A percentile compares a stretch with the other conserved stretches of the same genome.
These are phyloP conservation scores for Bremia lactucae DNA, from an alignment of 352 stramenopile genomes.

Conservation along the genomic window DNA sequence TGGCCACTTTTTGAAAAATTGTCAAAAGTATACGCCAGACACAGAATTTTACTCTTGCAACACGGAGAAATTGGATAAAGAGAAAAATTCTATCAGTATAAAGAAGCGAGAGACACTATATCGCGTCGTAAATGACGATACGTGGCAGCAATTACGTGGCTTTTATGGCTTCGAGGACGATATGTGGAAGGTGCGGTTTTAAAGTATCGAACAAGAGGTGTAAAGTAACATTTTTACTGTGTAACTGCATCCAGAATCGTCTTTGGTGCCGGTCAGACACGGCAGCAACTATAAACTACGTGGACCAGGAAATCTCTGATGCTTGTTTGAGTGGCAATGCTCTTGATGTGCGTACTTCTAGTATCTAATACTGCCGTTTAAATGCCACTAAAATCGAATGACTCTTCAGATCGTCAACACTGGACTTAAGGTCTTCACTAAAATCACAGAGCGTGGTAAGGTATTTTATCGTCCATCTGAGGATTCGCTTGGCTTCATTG, in stretches of 20 bases:
- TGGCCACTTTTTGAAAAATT: constrained; percentile 76
- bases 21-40: constrained; percentile 43
- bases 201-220: neutral
- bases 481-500: constrained; percentile 77
- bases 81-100: constrained; percentile 15
- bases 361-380: neutral
- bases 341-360: constrained; percentile 32
- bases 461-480: constrained; percentile 81
- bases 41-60: constrained; percentile 23
- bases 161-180: constrained; percentile 61
- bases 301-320: constrained; percentile 53
- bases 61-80: constrained; percentile 26
- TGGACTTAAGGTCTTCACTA: constrained; percentile 85
- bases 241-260: constrained; percentile 12
- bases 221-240: neutral
- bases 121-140: constrained; percentile 43
- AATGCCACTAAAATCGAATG: too few species aligned
- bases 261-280: constrained; percentile 76
- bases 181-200: constrained; percentile 28
- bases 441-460: constrained; percentile 49
- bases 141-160: constrained; percentile 40
- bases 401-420: constrained; percentile 83
- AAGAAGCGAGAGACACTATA: constrained; percentile 66
- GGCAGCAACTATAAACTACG: constrained; percentile 68
- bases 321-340: constrained; percentile 58